phyloP scores from a whole-genome alignment of 108 stramenopile species.

The Aureococcus anophagefferens region DNA sequence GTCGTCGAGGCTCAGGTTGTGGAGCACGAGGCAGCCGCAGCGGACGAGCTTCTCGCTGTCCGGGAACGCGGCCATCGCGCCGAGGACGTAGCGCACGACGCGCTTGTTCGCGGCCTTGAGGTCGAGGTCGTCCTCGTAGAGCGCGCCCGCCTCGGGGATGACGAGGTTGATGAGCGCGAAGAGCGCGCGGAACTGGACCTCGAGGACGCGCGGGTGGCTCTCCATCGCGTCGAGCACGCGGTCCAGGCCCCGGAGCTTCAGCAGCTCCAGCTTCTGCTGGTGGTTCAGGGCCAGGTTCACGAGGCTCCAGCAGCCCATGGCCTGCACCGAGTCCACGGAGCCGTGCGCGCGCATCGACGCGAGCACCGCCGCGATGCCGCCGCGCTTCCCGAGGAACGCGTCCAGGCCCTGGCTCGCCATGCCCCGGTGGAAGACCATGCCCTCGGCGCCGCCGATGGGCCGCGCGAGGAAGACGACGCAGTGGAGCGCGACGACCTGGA shows the following conservation, averaged over 20 bases:
- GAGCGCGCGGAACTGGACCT: conserved; percentile 83
- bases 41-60: conserved; percentile 72
- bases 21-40: conserved; percentile 76
- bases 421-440: conserved; percentile 72
- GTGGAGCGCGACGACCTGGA: conserved; percentile 47
- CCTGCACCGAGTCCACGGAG: conserved; percentile 62
- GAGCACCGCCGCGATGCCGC: conserved; percentile 74
- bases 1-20: conserved; percentile 71
- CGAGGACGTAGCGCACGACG: conserved; percentile 47
- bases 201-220: conserved; percentile 63
- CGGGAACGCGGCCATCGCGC: conserved; percentile 72
- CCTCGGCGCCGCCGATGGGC: conserved; percentile 79
- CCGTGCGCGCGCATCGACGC: conserved; percentile 69
- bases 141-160: conserved; percentile 70
- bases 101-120: conserved; percentile 18
- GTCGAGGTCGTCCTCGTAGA: conserved; percentile 59
- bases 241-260: conserved; percentile 65
- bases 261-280: conserved; percentile 63
- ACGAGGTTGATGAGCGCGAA: conserved; percentile 87
- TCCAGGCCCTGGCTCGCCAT: conserved; percentile 43
- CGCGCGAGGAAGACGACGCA: conserved; percentile 78
- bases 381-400: conserved; percentile 12
- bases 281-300: conserved; percentile 81
- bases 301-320: conserved; percentile 86
- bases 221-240: conserved; percentile 69